Evolutionary conservation across 1,284 basidiomycete genomes (phyloP).

Genomic region (Moesziomyces sp.): DNA sequence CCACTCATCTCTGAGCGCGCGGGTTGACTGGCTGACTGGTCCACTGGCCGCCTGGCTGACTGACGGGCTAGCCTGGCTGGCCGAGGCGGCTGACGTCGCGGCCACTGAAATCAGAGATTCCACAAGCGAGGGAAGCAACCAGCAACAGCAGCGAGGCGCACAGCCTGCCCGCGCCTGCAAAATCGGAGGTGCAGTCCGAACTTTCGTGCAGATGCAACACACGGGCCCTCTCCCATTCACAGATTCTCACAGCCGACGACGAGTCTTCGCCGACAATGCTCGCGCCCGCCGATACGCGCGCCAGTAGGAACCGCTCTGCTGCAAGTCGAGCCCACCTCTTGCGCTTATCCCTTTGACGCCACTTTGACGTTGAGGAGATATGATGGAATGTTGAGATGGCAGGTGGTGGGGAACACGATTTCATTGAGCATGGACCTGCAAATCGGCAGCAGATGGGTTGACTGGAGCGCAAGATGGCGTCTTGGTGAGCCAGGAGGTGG

Average conservation of each 20-base stretch:
- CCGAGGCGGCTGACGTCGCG: no score
- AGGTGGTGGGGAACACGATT: no score
- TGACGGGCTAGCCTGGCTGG: no score
- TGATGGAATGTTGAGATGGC: no score
- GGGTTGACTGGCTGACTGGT: neutral
- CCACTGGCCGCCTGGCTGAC: neutral
- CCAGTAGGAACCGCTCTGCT: no score
- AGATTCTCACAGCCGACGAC: no score
- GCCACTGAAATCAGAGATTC: neutral
- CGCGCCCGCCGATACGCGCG: constrained; percentile 5
- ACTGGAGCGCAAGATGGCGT: no score
- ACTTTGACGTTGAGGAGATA: no score
- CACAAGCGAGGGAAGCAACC: no score
- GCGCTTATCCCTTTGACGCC: neutral
- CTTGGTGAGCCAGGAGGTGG: no score
- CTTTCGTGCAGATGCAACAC: neutral
- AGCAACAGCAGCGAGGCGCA: neutral
- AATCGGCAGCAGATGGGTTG: neutral
- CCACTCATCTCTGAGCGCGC: neutral
- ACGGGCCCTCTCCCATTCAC: neutral
- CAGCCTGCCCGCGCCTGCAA: neutral
- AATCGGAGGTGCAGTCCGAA: constrained; percentile 13
- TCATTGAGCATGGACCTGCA: no score
- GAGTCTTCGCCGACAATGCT: no score
- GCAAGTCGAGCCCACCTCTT: neutral